Percentiles rank a stretch among this genome's conserved stretches.
These are phyloP conservation scores for Gossypium rotundifolium DNA, from an alignment of 345 rosid species.

Conservation along the genomic window DNA sequence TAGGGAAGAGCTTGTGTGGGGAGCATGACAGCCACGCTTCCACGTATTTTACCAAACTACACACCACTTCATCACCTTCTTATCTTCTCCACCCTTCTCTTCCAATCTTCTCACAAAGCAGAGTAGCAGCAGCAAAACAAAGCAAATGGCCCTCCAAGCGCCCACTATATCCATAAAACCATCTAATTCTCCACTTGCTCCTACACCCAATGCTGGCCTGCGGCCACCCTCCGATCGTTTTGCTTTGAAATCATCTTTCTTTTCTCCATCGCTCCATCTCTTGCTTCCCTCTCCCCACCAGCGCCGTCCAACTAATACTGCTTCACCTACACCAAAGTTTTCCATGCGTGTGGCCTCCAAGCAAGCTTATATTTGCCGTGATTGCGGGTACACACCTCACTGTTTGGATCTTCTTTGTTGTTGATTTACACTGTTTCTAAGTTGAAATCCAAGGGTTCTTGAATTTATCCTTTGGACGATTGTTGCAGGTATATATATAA, in stretches of 20 bases:
- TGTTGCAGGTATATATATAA: constrained; percentile 74
- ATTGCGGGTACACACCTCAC: constrained; percentile 62
- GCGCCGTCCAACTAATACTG: constrained; percentile 9
- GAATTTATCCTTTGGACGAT: neutral
- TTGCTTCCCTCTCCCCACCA: constrained; percentile 29
- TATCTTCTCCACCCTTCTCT: constrained; percentile 23
- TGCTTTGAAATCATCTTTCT: constrained; percentile 51
- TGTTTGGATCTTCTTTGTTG: neutral
- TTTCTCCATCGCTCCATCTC: constrained; percentile 43
- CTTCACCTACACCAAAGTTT: constrained; percentile 39
- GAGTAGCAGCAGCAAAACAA: neutral
- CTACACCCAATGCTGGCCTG: constrained; percentile 31
- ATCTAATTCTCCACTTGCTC: constrained; percentile 27
- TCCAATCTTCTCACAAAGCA: neutral
- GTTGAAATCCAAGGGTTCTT: neutral
- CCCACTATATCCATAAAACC: constrained; percentile 19
- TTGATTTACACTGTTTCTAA: neutral
- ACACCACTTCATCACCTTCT: constrained; percentile 18
- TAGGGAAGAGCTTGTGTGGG: constrained; percentile 7
- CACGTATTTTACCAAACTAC: neutral
- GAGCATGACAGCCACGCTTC: constrained; percentile 11
- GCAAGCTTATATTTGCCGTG: constrained; percentile 86
- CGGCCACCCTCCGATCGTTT: constrained; percentile 29
- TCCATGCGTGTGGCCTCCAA: constrained; percentile 83
- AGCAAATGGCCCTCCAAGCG: constrained; percentile 38